Evolutionary conservation across 2,329 filamentous ascomycete species (phyloP).

Genomic region (Cladophialophora bantiana): DNA sequence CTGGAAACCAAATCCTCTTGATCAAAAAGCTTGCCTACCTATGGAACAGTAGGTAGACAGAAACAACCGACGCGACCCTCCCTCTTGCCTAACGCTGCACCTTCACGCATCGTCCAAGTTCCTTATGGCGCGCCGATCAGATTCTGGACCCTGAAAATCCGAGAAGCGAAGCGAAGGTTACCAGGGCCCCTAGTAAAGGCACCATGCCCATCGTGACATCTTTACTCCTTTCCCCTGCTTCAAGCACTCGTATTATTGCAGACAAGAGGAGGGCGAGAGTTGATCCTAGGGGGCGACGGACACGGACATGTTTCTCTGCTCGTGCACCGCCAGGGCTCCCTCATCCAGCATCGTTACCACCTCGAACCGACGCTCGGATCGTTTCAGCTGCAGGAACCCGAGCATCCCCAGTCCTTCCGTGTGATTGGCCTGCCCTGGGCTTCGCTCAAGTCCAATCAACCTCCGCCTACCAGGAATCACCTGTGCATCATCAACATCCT

Average conservation of each 20-base stretch:
- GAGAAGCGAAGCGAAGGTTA: slow-evolving; percentile 22
- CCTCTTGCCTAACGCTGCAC: slow-evolving; percentile 11
- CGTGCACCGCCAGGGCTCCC: background rate
- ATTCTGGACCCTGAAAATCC: slow-evolving; percentile 30
- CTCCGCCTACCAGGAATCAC: background rate
- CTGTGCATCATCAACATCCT: slow-evolving; percentile 21
- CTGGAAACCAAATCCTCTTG: slow-evolving; percentile 6
- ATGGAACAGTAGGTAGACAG: background rate
- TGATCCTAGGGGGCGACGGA: background rate
- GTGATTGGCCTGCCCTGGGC: slow-evolving; percentile 30
- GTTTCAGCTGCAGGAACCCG: slow-evolving; percentile 36
- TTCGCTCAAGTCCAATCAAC: slow-evolving; percentile 22
- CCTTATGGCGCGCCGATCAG: slow-evolving; percentile 20
- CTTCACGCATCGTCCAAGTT: background rate
- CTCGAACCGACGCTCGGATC: slow-evolving; percentile 19
- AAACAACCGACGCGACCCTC: background rate
- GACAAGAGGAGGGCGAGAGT: background rate
- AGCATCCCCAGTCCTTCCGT: slow-evolving; percentile 24
- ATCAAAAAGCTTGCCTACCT: background rate
- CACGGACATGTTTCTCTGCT: slow-evolving; percentile 1
- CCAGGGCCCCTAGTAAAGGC: slow-evolving; percentile 6
- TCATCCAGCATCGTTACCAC: background rate
- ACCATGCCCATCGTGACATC: slow-evolving; percentile 1
- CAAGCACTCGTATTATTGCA: slow-evolving; percentile 8
- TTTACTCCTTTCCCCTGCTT: slow-evolving; percentile 26